Conservation (phyloP, 768 basidiomycete genomes). For the Chlorophyllum brunneum region DNA sequence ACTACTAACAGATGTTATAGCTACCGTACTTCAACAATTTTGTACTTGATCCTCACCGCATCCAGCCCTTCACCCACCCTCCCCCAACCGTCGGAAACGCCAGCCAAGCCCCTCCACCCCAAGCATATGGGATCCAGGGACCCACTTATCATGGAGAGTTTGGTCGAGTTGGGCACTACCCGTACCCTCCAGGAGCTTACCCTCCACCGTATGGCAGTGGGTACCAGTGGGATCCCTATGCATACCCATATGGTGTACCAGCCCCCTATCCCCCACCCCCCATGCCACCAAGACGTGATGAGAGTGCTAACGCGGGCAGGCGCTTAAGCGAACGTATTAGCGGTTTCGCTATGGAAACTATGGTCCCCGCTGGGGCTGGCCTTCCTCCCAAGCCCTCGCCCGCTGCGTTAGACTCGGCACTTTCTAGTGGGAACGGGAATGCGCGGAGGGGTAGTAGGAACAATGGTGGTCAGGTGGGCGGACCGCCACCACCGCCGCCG, state of each 20-base stretch:
- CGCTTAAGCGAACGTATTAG: slow-evolving; percentile 79
- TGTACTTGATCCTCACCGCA: slow-evolving; percentile 91
- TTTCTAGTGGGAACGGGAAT: slow-evolving; percentile 47
- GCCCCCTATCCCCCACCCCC: slow-evolving; percentile 36
- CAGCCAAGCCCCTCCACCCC: slow-evolving; percentile 71
- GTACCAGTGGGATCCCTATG: slow-evolving; percentile 37
- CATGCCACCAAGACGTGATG: slow-evolving; percentile 50
- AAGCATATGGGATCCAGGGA: slow-evolving; percentile 79
- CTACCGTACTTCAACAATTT: slow-evolving; percentile 93
- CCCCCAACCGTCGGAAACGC: slow-evolving; percentile 63
- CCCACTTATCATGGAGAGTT: slow-evolving; percentile 41
- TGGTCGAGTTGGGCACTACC: slow-evolving; percentile 25
- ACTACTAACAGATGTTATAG: slow-evolving; percentile 32
- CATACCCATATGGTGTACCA: slow-evolving; percentile 27
- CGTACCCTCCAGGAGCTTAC: slow-evolving; percentile 35
- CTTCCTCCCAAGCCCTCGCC: slow-evolving; percentile 76
- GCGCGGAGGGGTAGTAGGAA: slow-evolving; percentile 34
- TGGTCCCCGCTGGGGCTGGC: slow-evolving; percentile 63
- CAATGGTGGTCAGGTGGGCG: slow-evolving; percentile 33
- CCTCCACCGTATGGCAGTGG: slow-evolving; percentile 42
- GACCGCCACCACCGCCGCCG: slow-evolving; percentile 74
- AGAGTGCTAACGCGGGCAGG: slow-evolving; percentile 47
- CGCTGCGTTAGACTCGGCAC: slow-evolving; percentile 46
- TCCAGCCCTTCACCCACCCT: slow-evolving; percentile 81
- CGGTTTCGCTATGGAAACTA: slow-evolving; percentile 56